Evolutionary conservation across 2,329 filamentous ascomycete genomes (phyloP).

Genomic region (Dactylellina drechsleri): DNA sequence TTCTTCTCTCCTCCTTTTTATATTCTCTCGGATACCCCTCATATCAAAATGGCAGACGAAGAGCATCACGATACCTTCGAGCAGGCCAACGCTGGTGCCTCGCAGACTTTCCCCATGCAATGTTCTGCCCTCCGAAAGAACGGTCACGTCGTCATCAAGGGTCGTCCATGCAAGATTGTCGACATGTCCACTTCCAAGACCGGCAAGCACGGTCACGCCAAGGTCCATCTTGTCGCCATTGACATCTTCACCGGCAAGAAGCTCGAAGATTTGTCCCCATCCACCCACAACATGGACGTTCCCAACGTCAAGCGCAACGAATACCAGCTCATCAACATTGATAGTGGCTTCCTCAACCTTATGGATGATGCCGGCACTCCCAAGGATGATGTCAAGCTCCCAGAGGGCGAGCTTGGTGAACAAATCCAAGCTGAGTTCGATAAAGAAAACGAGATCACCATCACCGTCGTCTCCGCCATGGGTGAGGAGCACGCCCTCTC

Average conservation of each 20-base stretch:
- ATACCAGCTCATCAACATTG: slow-evolving; percentile 93
- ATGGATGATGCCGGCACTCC: slow-evolving; percentile 85
- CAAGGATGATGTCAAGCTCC: slow-evolving; percentile 95
- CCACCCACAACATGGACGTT: slow-evolving; percentile 98
- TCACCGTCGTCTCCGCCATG: slow-evolving; percentile 95
- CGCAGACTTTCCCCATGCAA: slow-evolving; percentile 94
- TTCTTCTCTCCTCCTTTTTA: neutral
- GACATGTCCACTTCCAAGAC: slow-evolving; percentile 99
- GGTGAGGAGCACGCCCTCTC: slow-evolving; percentile 92
- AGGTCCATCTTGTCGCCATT: slow-evolving; percentile 97
- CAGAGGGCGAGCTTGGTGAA: slow-evolving; percentile 86
- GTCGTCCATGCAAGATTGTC: slow-evolving; percentile 98
- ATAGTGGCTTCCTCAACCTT: slow-evolving; percentile 93
- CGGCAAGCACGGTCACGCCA: slow-evolving; percentile 99
- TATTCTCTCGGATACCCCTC: neutral
- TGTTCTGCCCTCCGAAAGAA: slow-evolving; percentile 82
- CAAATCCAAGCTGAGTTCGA: slow-evolving; percentile 71
- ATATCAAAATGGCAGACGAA: slow-evolving; percentile 24
- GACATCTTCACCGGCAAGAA: slow-evolving; percentile 99
- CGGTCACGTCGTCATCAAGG: slow-evolving; percentile 87
- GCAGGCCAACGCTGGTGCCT: slow-evolving; percentile 94
- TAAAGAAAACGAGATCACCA: slow-evolving; percentile 63
- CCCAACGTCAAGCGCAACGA: slow-evolving; percentile 90
- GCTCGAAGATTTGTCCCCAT: slow-evolving; percentile 97
- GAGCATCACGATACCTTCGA: slow-evolving; percentile 75